These are phyloP conservation scores for Anthoceros angustus DNA, from an alignment of 225 moss, liverwort and hornwort genomes.

Conservation along the genomic window DNA sequence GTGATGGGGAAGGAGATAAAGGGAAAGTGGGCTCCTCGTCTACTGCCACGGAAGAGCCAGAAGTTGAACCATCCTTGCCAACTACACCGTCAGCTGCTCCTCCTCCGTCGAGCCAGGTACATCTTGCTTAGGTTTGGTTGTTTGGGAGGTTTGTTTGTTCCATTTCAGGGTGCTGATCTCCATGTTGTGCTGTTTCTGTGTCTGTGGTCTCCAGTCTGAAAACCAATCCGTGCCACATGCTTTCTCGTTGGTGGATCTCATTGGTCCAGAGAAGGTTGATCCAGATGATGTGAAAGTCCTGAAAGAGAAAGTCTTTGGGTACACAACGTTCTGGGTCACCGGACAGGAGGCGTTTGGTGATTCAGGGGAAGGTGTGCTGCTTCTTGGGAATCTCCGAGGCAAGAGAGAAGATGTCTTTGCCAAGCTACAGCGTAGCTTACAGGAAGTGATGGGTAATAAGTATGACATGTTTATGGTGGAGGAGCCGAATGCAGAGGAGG, in stretches of 20 bases:
- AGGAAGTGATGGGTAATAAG: constrained; percentile 51
- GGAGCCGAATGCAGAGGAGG: constrained; percentile 85
- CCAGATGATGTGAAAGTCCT: constrained; percentile 63
- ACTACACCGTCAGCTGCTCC: background rate
- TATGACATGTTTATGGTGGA: constrained; percentile 95
- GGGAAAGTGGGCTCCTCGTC: background rate
- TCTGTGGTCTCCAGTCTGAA: background rate
- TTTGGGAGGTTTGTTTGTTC: background rate
- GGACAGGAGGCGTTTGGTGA: constrained; percentile 88
- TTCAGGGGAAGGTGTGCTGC: constrained; percentile 62
- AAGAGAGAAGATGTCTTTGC: constrained; percentile 75
- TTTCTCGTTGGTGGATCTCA: constrained; percentile 74
- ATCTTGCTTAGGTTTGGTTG: background rate
- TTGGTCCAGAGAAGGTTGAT: constrained; percentile 89
- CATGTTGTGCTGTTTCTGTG: background rate
- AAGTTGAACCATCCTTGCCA: background rate
- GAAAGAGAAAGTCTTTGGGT: constrained; percentile 80
- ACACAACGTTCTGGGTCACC: constrained; percentile 82
- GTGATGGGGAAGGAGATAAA: background rate
- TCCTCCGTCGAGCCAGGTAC: background rate
- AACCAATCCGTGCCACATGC: constrained; percentile 18
- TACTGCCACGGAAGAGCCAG: background rate
- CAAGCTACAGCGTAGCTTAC: constrained; percentile 49
- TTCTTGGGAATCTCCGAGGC: constrained; percentile 75
- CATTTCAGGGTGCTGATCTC: background rate